Base-by-base conservation (phyloP, 305 asterid genomes). In the Fraxinus dipetala region DNA sequence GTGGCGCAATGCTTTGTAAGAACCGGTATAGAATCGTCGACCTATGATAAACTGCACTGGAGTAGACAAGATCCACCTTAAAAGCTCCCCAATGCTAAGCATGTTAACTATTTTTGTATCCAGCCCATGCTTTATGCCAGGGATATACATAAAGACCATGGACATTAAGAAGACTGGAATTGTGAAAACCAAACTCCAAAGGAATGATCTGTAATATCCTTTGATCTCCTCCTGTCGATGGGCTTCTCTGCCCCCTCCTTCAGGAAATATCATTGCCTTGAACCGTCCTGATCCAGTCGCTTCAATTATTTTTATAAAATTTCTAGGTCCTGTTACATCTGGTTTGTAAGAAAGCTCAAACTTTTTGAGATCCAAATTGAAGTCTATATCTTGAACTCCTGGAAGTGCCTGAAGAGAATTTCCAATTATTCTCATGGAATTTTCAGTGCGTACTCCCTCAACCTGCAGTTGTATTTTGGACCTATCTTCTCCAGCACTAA, bases 41-140 rank as follows among this genome's bases (percentile, higher is more conserved):
- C 98, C 98, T 13, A 95, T 91, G 83, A 95, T 77, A 82, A 95
- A 95, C 89, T 93, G 97, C 77, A 95, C 98, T 0, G 97, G 98
- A 6, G 97, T 92, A 34, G 95, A 82, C 31, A 95, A 78, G 9
- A 84, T 77, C 98, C 98, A 93, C 85, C 92, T 85, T 76, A 91
- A 75, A 79, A 89, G 26, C 86, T 85, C 83, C 24, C 97, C 98
- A 26, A 89, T 35, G 40, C 59, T 91, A 2, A 91, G 89, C 91
- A 89, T 92, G 87, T 93, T 91, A 5, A 91, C 88, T 6, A 88
- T 85, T 84, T 91, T 91, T 13, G 77, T 79, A 11, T 93, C 95
- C 30, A 93, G 79, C 20, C 79, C 83, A 34, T 82, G 87, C 61
- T 88, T 92, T 78, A 92, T 43, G 0, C 89, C 90, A 1, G 98